Percentiles rank a stretch among this genome's conserved stretches.
Evolutionary conservation across 768 basidiomycete species (phyloP).

Genomic region (Crepidotus variabilis): DNA sequence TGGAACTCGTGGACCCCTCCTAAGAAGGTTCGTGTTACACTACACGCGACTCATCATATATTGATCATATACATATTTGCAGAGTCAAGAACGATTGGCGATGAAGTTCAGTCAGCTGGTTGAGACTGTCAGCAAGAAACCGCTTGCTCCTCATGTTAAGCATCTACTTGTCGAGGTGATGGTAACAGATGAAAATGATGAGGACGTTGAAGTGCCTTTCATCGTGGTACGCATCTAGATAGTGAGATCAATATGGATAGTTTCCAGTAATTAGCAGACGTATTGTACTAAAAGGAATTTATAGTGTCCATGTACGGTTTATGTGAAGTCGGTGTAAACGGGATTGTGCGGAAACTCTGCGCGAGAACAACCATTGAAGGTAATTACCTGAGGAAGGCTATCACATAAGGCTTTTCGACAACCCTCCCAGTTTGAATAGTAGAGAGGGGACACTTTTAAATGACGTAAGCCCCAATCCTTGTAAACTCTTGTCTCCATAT

Average conservation of each 20-base stretch:
- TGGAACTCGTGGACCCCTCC: slow-evolving; percentile 93
- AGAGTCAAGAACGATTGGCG: slow-evolving; percentile 84
- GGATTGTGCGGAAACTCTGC: neutral
- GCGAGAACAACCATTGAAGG: neutral
- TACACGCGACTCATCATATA: neutral
- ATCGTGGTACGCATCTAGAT: slow-evolving; percentile 63
- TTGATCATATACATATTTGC: neutral
- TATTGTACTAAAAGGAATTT: neutral
- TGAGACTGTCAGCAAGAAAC: slow-evolving; percentile 93
- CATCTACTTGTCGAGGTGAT: slow-evolving; percentile 92
- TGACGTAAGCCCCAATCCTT: neutral
- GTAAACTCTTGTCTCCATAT: neutral
- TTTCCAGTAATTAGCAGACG: too few relatives aligned
- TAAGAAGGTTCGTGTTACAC: slow-evolving; percentile 69
- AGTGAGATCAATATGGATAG: too few relatives aligned
- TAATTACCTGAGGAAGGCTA: neutral
- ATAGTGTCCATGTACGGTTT: neutral
- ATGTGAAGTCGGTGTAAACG: neutral
- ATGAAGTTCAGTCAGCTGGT: slow-evolving; percentile 92
- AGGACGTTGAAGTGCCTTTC: slow-evolving; percentile 95
- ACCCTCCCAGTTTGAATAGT: neutral
- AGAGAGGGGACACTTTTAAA: neutral
- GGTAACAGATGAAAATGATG: slow-evolving; percentile 87
- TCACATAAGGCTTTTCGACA: neutral
- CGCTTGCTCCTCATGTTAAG: slow-evolving; percentile 77